Base-by-base conservation (phyloP, 805 yeast genomes). In the Lipomyces kockii region DNA sequence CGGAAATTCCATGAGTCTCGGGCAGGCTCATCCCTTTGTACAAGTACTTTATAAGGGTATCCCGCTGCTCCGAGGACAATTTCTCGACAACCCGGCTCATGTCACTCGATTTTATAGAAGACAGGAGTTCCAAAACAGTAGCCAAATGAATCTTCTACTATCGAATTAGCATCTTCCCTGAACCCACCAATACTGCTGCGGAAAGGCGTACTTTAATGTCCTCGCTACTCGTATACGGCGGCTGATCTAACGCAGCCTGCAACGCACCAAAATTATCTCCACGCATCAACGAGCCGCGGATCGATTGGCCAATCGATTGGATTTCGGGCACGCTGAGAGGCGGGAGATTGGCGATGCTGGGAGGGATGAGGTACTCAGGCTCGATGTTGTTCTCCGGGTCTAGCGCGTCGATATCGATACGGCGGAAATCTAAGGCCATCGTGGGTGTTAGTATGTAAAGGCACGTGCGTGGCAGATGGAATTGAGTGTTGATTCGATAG, bases 331-430 rank as follows among this genome's bases (percentile, higher is more conserved):
- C 77, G 52, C 83, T 80, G 62, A 86, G 83, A 0, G 84, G 81
- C 55, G 83, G 78, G 27, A 70, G 56, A 43, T 58, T 61, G 20
- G 60, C 64, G 22, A 68, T 63, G 70, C 84, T 83, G 12, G 89
- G 88, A 12, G 85, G 86, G 25, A 84, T 79, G 74, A 91, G 83
- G 61, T 90, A 94, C 72, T 84, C 86, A 57, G 83, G 83, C 39
- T 88, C 83, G 70, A 90, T 78, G 20, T 81, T 81, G 73, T 84
- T 85, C 58, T 93, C 97, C 2, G 97, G 90, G 76, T 93, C 97
- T 72, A 87, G 87, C 20, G 92, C 90, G 79, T 95, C 98, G 63
- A 95, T 88, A 78, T 95, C 97, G 74, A 94, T 91, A 84, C 95
- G 87, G 85, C 99, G 74, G 71, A 80, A 80, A 70, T 72, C 63